Evolutionary conservation across 2,329 filamentous ascomycete genomes (phyloP).

Genomic region (Ceratocystiopsis sp.): DNA sequence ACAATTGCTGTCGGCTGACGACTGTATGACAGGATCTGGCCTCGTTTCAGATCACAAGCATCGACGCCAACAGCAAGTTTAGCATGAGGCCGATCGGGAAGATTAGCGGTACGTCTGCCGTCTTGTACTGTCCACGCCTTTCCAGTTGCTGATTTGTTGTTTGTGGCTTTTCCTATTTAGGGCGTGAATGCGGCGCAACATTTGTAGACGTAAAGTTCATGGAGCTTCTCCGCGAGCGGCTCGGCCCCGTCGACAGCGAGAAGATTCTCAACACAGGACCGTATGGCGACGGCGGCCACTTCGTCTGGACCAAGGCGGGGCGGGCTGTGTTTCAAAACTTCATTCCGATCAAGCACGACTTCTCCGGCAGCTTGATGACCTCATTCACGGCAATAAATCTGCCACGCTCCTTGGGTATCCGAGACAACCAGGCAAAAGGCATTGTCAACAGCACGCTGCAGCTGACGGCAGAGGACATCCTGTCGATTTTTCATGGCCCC

Average conservation of each 20-base stretch:
- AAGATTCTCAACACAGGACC: slow-evolving; percentile 9
- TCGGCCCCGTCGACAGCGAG: slow-evolving; percentile 9
- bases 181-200: slow-evolving; percentile 11
- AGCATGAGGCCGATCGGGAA: slow-evolving; percentile 9
- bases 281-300: slow-evolving; percentile 11
- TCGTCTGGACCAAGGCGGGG: slow-evolving; percentile 11
- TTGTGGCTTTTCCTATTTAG: slow-evolving; percentile 1
- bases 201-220: slow-evolving; percentile 12
- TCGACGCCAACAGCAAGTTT: slow-evolving; percentile 11
- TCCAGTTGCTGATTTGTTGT: background rate
- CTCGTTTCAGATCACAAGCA: slow-evolving; percentile 10
- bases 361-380: slow-evolving; percentile 9
- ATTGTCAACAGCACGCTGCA: slow-evolving; percentile 8
- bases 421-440: slow-evolving; percentile 7
- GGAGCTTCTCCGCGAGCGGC: slow-evolving; percentile 7
- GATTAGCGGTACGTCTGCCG: slow-evolving; percentile 7
- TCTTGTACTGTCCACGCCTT: too few species aligned
- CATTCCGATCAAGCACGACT: slow-evolving; percentile 12
- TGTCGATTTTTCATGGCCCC: slow-evolving; percentile 10
- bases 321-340: slow-evolving; percentile 12
- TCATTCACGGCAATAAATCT: slow-evolving; percentile 7
- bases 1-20: background rate
- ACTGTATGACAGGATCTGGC: slow-evolving; percentile 9
- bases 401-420: slow-evolving; percentile 7
- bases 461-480: slow-evolving; percentile 8